These are phyloP conservation scores for Colletotrichum sojae DNA, from an alignment of 2,329 filamentous ascomycete species.

Conservation along the genomic window DNA sequence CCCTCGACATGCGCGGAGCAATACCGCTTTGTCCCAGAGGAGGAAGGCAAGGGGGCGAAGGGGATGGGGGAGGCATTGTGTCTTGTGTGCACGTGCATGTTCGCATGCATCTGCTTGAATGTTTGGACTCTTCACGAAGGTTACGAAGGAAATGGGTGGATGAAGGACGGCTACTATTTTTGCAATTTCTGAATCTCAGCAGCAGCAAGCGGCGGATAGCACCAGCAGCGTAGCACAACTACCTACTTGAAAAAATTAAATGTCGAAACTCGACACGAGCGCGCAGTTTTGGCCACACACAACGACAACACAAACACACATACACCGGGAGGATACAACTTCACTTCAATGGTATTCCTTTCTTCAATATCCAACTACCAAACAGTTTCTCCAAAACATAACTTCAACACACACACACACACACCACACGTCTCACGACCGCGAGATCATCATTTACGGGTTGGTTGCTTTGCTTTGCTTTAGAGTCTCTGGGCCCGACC, in stretches of 20 bases:
- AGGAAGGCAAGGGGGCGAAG: neutral
- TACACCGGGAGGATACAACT: too few species aligned
- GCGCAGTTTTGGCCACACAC: neutral
- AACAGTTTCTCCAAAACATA: too few species aligned
- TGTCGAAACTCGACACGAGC: conserved; percentile 17
- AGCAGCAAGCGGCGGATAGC: neutral
- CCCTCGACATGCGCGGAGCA: conserved; percentile 5
- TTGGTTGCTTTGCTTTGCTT: conserved; percentile 1
- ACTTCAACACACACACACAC: neutral
- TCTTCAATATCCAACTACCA: too few species aligned
- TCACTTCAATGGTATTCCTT: too few species aligned
- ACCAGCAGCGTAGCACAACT: neutral
- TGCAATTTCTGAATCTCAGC: conserved; percentile 38
- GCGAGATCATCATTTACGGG: conserved; percentile 9
- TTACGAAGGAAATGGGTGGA: conserved; percentile 36
- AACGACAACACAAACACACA: too few species aligned
- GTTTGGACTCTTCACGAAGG: conserved; percentile 27
- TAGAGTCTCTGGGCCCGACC: conserved; percentile 30
- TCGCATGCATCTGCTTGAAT: neutral
- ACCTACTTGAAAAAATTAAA: conserved; percentile 14
- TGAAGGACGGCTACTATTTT: conserved; percentile 34
- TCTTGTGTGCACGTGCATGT: too few species aligned
- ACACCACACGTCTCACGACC: neutral
- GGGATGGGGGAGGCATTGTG: neutral
- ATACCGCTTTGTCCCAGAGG: neutral